phyloP scores from a whole-genome alignment of 345 rosid genomes.

The Turritis glabra region DNA sequence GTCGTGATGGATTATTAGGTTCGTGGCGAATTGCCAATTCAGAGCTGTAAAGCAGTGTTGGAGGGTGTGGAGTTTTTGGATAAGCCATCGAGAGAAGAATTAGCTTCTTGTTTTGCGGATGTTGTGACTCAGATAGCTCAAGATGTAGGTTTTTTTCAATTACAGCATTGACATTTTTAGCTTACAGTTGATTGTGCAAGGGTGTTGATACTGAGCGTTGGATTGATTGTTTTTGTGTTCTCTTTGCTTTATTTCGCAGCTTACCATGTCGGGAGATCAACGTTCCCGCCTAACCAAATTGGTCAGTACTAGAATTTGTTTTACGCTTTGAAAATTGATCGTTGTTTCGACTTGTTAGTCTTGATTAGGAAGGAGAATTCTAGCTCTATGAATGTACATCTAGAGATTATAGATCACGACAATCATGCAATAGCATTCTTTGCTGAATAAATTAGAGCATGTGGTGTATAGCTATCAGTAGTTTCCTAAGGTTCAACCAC shows the following conservation, averaged over 20 bases:
- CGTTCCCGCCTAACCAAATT: slow-evolving; percentile 79
- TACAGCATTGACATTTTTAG: not conserved
- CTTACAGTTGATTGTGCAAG: not conserved
- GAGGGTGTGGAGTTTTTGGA: slow-evolving; percentile 66
- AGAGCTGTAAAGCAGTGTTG: slow-evolving; percentile 74
- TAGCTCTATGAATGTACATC: slow-evolving; percentile 2
- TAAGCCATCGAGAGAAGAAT: slow-evolving; percentile 49
- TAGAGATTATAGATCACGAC: not conserved
- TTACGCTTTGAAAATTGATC: not conserved
- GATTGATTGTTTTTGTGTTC: not conserved
- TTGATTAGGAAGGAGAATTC: not conserved
- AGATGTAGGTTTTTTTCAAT: slow-evolving; percentile 55
- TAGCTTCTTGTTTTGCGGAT: slow-evolving; percentile 77
- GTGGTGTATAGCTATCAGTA: slow-evolving; percentile 22
- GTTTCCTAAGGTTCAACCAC: slow-evolving; percentile 4
- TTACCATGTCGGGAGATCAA: slow-evolving; percentile 79
- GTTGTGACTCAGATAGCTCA: slow-evolving; percentile 89
- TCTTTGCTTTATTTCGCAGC: slow-evolving; percentile 52
- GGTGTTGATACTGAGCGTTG: slow-evolving; percentile 5
- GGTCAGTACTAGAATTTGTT: slow-evolving; percentile 52
- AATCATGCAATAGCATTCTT: not conserved
- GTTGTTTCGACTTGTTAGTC: slow-evolving; percentile 2
- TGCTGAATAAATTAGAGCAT: not conserved
- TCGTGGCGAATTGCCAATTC: slow-evolving; percentile 86
- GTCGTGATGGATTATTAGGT: slow-evolving; percentile 52